Evolutionary conservation across 1,284 basidiomycete species (phyloP).

Genomic region (Taiwanofungus camphoratus): DNA sequence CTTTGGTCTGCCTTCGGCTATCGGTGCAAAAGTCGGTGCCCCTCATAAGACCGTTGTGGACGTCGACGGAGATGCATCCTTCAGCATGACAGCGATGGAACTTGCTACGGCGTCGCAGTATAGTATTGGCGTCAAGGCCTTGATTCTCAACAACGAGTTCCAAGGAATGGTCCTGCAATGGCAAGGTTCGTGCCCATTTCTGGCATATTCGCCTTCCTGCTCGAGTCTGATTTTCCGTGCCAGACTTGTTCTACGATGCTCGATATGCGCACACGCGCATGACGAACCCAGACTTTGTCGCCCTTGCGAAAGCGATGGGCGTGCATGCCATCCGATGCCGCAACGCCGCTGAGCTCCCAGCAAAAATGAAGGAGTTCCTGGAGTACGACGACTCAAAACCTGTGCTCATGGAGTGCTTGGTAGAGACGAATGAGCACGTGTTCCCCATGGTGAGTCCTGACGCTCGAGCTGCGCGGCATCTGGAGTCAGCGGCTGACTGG

Average conservation of each 20-base stretch:
- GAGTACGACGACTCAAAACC: constrained; percentile 88
- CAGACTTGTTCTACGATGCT: constrained; percentile 92
- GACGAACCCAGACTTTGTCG: constrained; percentile 92
- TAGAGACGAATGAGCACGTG: constrained; percentile 87
- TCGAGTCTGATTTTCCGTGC: neutral
- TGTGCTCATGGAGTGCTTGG: constrained; percentile 86
- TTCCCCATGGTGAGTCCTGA: constrained; percentile 84
- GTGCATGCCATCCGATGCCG: constrained; percentile 85
- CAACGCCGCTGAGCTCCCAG: constrained; percentile 72
- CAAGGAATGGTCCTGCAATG: constrained; percentile 99
- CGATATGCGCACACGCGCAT: constrained; percentile 94
- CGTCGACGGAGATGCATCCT: constrained; percentile 96
- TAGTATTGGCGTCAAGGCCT: constrained; percentile 90
- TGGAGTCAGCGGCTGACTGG: too few relatives aligned
- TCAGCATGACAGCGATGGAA: constrained; percentile 99
- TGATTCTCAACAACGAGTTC: constrained; percentile 91
- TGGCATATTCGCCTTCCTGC: neutral
- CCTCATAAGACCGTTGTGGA: constrained; percentile 94
- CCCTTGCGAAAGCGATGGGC: constrained; percentile 85
- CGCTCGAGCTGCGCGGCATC: neutral
- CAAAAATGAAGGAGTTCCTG: constrained; percentile 98
- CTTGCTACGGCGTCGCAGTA: constrained; percentile 90
- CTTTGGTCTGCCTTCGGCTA: constrained; percentile 90
- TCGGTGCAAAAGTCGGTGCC: constrained; percentile 95
- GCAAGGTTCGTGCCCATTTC: constrained; percentile 71